Base-by-base conservation (phyloP, 2,329 filamentous ascomycete genomes). In the Diplodia intermedia region DNA sequence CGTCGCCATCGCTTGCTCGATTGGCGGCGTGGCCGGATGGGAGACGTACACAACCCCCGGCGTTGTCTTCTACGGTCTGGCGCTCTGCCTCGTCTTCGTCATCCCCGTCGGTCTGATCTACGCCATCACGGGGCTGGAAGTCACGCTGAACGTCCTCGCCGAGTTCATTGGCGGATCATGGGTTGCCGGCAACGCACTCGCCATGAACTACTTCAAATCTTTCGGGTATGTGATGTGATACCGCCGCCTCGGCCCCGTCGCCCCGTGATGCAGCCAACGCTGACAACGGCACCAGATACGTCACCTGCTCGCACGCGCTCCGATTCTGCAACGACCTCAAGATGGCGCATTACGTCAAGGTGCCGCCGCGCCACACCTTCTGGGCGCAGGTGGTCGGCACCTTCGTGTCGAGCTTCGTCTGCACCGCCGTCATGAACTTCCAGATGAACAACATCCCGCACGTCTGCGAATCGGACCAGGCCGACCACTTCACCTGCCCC, bases 351-450 rank as follows among this genome's bases (percentile, higher is more conserved):
- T 82, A 82, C 71, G 83, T 86, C 80, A 86, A 86, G 73, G 77
- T 86, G 9, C 89, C 89, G 0, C 89, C 88, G 15, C 82, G 87
- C 20, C 89, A 86, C 23, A 89, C 90, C 81, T 91, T 91, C 78
- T 83, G 85, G 78, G 83, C 84, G 4, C 89, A 91, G 75, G 84
- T 90, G 4, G 85, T 89, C 1, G 88, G 89, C 8, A 90, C 88
- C 0, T 85, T 89, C 0, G 83, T 90, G 73, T 88, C 88, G 0
- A 90, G 86, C 77, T 85, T 91, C 70, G 85, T 91, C 49, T 89
- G 91, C 75, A 85, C 91, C 65, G 76, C 83, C 2, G 88, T 90
- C 4, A 82, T 91, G 71, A 90, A 91, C 73, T 84, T 82, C 82
- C 79, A 80, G 0, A 72, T 84, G 12, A 77, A 76, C 8, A 84